Evolutionary conservation across 192 early-diverging fungal genomes (phyloP), one percentile per base, ranked within the genome.

Genomic region (Coemansia sp.): DNA sequence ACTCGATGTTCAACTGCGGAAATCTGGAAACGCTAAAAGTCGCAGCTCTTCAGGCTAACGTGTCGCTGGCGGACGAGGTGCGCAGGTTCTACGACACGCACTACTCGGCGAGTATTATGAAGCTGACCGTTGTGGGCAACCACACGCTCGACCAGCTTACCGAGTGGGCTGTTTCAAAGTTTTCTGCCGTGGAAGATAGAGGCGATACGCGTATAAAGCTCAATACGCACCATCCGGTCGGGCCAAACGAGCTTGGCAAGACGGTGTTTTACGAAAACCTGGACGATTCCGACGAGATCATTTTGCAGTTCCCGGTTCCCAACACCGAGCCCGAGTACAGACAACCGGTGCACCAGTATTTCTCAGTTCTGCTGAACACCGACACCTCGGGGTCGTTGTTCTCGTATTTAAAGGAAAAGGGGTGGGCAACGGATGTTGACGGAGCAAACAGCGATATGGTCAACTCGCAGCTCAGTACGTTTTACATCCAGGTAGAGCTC

Each of bases 371-470:
- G 22, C 86, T 98, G 67, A 89, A 89, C 0, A 88, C 92, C 69
- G 92, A 96, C 61, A 88, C 89, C 37, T 72, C 81, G 12, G 97
- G 97, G 4, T 96, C 95, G 4, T 77, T 98, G 59, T 72, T 93
- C 9, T 87, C 90, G 1, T 76, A 92, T 40, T 74, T 97, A 25
- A 94, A 94, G 67, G 85, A 89, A 50, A 85, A 90, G 43, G 90
- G 92, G 1, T 97, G 95, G 95, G 93, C 92, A 7, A 85, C 89
- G 1, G 7, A 19, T 20, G 38, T 71, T 14, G 9, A 17, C 39
- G 61, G 54, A 14, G 19, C 59, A 41, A 19, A 13, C 5, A 11
- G 45, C 19, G 44, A 49, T 5, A 11, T 13, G 7, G 64, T 65
- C 17, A 38, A 55, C 16, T 42, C 67, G 16, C 58, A 62, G 10